Percentiles rank a stretch among this genome's conserved stretches.
These are phyloP conservation scores for Mikania micrantha DNA, from an alignment of 129 eudicot species.

Conservation along the genomic window DNA sequence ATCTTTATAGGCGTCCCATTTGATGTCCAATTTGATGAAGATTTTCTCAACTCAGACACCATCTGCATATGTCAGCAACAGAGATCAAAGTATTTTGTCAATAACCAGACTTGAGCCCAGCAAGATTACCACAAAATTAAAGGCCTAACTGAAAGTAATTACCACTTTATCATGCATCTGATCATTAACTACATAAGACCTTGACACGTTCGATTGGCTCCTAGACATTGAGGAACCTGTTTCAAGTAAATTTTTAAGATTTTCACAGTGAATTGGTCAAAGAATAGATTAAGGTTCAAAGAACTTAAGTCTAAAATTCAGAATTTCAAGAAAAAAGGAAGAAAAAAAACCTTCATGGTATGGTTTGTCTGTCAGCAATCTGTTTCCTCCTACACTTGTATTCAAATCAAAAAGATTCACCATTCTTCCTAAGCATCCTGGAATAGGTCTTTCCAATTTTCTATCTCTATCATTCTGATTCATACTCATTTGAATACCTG, in stretches of 20 bases:
- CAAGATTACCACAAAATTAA: not conserved
- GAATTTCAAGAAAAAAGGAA: not conserved
- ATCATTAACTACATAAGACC: constrained; percentile 44
- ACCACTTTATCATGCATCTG: constrained; percentile 63
- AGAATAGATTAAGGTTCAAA: not conserved
- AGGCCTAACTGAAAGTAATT: constrained; percentile 6
- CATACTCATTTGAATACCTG: constrained; percentile 69
- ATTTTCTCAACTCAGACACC: constrained; percentile 43
- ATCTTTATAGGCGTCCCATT: constrained; percentile 72
- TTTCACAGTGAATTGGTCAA: not conserved
- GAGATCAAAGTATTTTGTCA: not conserved
- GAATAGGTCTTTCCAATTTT: constrained; percentile 43
- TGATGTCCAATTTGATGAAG: constrained; percentile 36
- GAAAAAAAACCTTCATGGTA: constrained; percentile 51
- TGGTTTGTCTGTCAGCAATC: constrained; percentile 71
- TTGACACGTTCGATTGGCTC: constrained; percentile 63
- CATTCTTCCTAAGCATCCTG: constrained; percentile 89
- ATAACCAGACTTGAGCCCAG: not conserved
- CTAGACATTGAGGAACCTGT: constrained; percentile 75
- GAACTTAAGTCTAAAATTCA: not conserved
- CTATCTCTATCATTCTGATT: constrained; percentile 35
- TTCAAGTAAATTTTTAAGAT: not conserved
- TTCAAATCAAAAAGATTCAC: constrained; percentile 74
- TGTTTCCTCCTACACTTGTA: constrained; percentile 50
- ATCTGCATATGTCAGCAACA: constrained; percentile 41